A percentile compares a stretch with the other conserved stretches of the same genome.
Conservation (phyloP, 1,139 yeast genomes). For the Yamadazyma diddensiae region DNA sequence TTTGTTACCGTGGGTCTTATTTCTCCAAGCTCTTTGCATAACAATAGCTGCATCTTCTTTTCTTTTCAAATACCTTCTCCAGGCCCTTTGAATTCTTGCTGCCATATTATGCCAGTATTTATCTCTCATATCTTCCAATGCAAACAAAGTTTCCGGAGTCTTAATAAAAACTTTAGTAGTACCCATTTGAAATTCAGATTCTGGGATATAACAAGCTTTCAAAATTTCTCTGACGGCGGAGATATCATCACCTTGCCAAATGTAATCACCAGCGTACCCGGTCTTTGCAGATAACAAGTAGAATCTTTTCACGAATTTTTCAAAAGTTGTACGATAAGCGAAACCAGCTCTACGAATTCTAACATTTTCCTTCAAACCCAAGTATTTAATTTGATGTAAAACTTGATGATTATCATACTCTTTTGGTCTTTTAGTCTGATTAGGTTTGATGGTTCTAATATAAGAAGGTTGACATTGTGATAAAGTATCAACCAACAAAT, state of each 20-base stretch:
- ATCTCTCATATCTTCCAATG: slow-evolving; percentile 94
- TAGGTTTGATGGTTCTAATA: slow-evolving; percentile 97
- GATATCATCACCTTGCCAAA: slow-evolving; percentile 85
- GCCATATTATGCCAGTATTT: slow-evolving; percentile 99
- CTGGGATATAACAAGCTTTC: slow-evolving; percentile 75
- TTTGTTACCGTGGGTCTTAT: slow-evolving; percentile 74
- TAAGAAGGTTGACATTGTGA: slow-evolving; percentile 92
- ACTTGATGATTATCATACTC: slow-evolving; percentile 91
- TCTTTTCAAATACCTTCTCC: slow-evolving; percentile 80
- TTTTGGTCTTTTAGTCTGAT: slow-evolving; percentile 85
- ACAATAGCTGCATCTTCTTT: slow-evolving; percentile 85
- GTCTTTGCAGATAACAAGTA: slow-evolving; percentile 84
- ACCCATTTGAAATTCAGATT: slow-evolving; percentile 86
- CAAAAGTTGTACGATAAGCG: slow-evolving; percentile 96
- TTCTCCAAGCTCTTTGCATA: slow-evolving; percentile 85
- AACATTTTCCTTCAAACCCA: slow-evolving; percentile 95
- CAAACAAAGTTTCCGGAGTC: slow-evolving; percentile 95
- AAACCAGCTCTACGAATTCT: slow-evolving; percentile 98
- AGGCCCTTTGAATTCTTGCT: slow-evolving; percentile 93
- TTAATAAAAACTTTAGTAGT: slow-evolving; percentile 93
- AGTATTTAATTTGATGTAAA: slow-evolving; percentile 90
- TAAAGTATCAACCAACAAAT: slow-evolving; percentile 82
- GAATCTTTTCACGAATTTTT: slow-evolving; percentile 95
- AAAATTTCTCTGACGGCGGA: slow-evolving; percentile 81
- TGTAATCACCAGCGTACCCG: slow-evolving; percentile 97